phyloP scores from a whole-genome alignment of 176 grass and related monocot genomes.

The Rhynchospora tenuis region DNA sequence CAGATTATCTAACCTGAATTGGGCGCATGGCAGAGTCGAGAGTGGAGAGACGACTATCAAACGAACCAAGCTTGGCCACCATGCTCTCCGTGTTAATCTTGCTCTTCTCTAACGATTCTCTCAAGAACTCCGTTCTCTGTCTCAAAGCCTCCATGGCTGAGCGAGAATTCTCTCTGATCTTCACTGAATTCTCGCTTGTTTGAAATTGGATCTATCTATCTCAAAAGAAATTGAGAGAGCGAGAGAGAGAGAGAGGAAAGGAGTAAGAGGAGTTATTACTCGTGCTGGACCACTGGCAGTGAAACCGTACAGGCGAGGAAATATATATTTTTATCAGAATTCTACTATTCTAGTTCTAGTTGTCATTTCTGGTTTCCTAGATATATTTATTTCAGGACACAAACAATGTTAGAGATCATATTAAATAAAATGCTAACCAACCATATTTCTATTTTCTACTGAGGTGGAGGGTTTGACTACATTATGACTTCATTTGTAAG shows the following conservation, averaged over 20 bases:
- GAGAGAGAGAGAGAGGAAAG: constrained; percentile 14
- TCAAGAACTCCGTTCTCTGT: constrained; percentile 58
- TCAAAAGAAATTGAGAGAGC: not conserved
- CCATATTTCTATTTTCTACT: not conserved
- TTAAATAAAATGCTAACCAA: not conserved
- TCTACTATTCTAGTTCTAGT: not conserved
- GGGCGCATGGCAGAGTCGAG: constrained; percentile 97
- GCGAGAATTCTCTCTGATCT: not conserved
- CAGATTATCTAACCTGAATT: constrained; percentile 37
- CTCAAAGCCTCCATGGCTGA: constrained; percentile 54
- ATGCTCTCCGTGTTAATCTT: constrained; percentile 54
- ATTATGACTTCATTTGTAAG: not conserved
- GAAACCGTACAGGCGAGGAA: not conserved
- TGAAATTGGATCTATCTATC: constrained; percentile 11
- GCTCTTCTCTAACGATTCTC: constrained; percentile 70
- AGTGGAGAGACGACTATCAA: constrained; percentile 80
- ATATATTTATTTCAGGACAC: not conserved
- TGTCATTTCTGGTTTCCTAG: not conserved
- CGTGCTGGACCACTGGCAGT: constrained; percentile 7
- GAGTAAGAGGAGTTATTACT: not conserved
- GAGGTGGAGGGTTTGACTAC: not conserved
- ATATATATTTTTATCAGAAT: not conserved
- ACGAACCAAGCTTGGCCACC: constrained; percentile 88
- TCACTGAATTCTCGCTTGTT: not conserved
- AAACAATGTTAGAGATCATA: not conserved